Evolutionary conservation across 352 stramenopile species (phyloP).

Genomic region (Globisporangium acanthophoron): DNA sequence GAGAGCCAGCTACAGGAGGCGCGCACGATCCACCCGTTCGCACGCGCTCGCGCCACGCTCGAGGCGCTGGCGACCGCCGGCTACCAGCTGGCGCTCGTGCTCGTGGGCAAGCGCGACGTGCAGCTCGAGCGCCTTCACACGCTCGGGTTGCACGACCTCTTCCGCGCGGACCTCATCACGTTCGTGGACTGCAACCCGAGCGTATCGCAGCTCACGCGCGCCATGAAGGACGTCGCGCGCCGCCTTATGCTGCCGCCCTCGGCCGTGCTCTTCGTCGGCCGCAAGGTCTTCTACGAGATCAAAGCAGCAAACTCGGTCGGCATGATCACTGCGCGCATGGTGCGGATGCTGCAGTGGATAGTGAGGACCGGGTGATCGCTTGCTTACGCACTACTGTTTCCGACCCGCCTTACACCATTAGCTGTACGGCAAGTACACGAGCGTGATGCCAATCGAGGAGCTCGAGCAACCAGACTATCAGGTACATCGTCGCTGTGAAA

Average conservation of each 20-base stretch:
- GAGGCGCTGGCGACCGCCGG: constrained; percentile 41
- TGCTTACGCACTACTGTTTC: not conserved
- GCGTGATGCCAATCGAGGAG: constrained; percentile 80
- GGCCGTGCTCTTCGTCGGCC: constrained; percentile 75
- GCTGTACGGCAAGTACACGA: constrained; percentile 81
- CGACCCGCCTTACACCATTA: constrained; percentile 8
- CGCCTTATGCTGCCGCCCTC: constrained; percentile 62
- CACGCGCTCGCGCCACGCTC: constrained; percentile 41
- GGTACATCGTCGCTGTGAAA: constrained; percentile 17
- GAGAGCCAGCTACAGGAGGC: constrained; percentile 71
- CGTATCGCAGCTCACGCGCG: constrained; percentile 50
- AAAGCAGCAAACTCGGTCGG: constrained; percentile 78
- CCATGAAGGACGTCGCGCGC: constrained; percentile 67
- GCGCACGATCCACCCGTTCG: constrained; percentile 61
- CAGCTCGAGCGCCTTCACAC: constrained; percentile 69
- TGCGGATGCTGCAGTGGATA: constrained; percentile 12
- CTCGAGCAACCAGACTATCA: constrained; percentile 80
- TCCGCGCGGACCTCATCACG: constrained; percentile 39
- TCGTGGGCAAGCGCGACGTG: constrained; percentile 70
- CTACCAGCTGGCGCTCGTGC: constrained; percentile 63
- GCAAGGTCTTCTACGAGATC: constrained; percentile 86
- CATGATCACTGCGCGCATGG: constrained; percentile 74
- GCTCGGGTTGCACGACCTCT: constrained; percentile 56
- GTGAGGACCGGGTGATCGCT: too few relatives aligned
- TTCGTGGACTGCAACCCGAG: constrained; percentile 65